Percentiles rank a stretch among this genome's conserved stretches.
phyloP scores from a whole-genome alignment of 495 filamentous ascomycete genomes.

The Hypoxylon fragiforme region DNA sequence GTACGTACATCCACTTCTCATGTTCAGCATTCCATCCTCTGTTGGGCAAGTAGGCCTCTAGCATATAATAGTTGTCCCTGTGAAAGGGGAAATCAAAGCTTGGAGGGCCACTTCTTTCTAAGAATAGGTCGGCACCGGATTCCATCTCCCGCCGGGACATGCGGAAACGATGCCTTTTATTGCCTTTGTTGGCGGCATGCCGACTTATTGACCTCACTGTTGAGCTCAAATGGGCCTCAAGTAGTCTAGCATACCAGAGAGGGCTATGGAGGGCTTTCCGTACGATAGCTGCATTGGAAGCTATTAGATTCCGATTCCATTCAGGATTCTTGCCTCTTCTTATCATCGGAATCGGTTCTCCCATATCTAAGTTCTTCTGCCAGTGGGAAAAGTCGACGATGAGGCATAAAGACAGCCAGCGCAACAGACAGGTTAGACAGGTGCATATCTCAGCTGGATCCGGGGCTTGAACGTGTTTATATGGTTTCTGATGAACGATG shows the following conservation, averaged over 20 bases:
- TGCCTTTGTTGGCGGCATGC: slow-evolving; percentile 50
- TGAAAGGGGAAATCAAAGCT: slow-evolving; percentile 54
- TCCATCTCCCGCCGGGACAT: slow-evolving; percentile 51
- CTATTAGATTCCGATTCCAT: slow-evolving; percentile 52
- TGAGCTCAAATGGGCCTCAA: slow-evolving; percentile 55
- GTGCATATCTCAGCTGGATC: slow-evolving; percentile 50
- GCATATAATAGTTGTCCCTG: slow-evolving; percentile 59
- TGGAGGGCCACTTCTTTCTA: slow-evolving; percentile 49
- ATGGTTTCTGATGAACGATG: slow-evolving; percentile 47
- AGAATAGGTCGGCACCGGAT: slow-evolving; percentile 51
- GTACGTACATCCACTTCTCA: slow-evolving; percentile 48
- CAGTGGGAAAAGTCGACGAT: slow-evolving; percentile 59
- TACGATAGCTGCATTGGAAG: slow-evolving; percentile 44
- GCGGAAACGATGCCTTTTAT: slow-evolving; percentile 49
- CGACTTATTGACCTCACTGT: slow-evolving; percentile 54
- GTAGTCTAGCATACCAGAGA: slow-evolving; percentile 53
- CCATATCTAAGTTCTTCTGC: slow-evolving; percentile 53
- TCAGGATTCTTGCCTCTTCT: slow-evolving; percentile 44
- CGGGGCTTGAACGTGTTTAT: slow-evolving; percentile 51
- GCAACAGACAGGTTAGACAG: slow-evolving; percentile 54
- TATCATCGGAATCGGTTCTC: slow-evolving; percentile 55
- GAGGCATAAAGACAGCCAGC: slow-evolving; percentile 57
- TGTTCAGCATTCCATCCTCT: slow-evolving; percentile 47
- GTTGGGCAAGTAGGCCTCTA: slow-evolving; percentile 54
- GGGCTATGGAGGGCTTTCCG: slow-evolving; percentile 44